These are phyloP conservation scores for Fomitopsis schrenkii DNA, from an alignment of 1,284 basidiomycete species.

Conservation along the genomic window DNA sequence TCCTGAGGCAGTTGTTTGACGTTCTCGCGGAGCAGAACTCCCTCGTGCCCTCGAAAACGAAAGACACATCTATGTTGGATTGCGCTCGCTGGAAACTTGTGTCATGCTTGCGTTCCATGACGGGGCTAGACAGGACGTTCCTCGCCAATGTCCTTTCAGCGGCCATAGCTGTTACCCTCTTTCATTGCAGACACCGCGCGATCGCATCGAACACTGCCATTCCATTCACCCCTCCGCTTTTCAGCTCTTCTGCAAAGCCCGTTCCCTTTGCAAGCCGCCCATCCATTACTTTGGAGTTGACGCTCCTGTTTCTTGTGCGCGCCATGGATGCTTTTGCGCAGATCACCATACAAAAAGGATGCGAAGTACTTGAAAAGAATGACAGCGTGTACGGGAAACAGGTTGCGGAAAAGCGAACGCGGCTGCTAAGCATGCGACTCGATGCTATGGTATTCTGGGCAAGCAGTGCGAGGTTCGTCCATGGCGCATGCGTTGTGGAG, in stretches of 20 bases:
- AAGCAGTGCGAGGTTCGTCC: conserved; percentile 61
- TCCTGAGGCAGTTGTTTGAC: conserved; percentile 45
- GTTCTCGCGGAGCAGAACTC: conserved; percentile 10
- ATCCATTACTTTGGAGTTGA: conserved; percentile 65
- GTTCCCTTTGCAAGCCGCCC: conserved; percentile 16
- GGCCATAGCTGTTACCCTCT: conserved; percentile 48
- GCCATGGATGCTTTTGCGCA: conserved; percentile 62
- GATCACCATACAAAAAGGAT: conserved; percentile 36
- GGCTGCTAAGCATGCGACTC: conserved; percentile 38
- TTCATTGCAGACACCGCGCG: conserved; percentile 42
- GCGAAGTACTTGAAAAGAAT: conserved; percentile 6
- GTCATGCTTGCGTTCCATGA: conserved; percentile 21
- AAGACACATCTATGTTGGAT: not conserved
- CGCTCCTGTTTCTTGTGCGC: conserved; percentile 63
- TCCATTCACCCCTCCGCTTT: conserved; percentile 2
- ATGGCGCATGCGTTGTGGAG: too few relatives aligned
- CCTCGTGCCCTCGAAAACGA: not conserved
- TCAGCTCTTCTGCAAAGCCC: conserved; percentile 1
- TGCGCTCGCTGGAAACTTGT: not conserved
- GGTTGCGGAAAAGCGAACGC: conserved; percentile 14
- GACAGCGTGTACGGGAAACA: conserved; percentile 12
- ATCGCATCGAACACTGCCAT: not conserved
- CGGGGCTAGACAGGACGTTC: conserved; percentile 47
- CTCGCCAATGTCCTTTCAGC: conserved; percentile 54
- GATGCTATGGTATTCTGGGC: conserved; percentile 73